Evolutionary conservation across 164 flowering plant species (phyloP), one percentile per base, ranked within the genome.

Genomic region (Nymphaea colorata): DNA sequence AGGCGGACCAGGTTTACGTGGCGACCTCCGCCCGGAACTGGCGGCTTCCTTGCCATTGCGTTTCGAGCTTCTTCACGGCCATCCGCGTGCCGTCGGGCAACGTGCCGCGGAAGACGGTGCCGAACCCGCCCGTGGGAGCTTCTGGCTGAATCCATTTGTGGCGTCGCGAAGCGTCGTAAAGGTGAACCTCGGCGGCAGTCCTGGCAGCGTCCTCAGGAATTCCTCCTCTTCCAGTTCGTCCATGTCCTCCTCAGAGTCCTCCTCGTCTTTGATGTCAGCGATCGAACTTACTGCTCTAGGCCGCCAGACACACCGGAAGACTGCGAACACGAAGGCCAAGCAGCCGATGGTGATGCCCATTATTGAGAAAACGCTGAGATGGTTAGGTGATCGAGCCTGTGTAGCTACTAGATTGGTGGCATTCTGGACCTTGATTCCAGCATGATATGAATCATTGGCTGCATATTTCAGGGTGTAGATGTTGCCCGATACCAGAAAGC

Each of bases 21-120:
- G 93, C 81, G 0, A 92, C 96, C 72, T 92, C 98, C 0, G 98
- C 96, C 25, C 96, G 76, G 73, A 92, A 92, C 71, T 92, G 95
- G 67, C 79, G 85, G 79, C 88, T 93, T 6, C 87, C 91, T 1
- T 86, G 82, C 5, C 73, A 66, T 4, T 87, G 88, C 0, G 90
- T 90, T 65, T 88, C 98, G 3, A 92, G 90, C 70, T 93, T 83
- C 71, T 92, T 92, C 69, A 90, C 95, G 0, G 98, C 98, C 43
- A 92, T 85, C 0, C 47, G 63, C 2, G 91, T 69, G 0, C 84
- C 79, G 74, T 85, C 89, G 0, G 76, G 44, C 43, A 89, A 59
- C 43, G 73, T 75, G 3, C 98, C 98, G 6, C 60, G 78, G 60
- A 88, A 92, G 4, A 92, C 96, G 0, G 84, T 79, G 11, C 98